Evolutionary conservation across 1,139 yeast genomes (phyloP), one percentile per base, ranked within the genome.

Genomic region (Taphrina pruni): DNA sequence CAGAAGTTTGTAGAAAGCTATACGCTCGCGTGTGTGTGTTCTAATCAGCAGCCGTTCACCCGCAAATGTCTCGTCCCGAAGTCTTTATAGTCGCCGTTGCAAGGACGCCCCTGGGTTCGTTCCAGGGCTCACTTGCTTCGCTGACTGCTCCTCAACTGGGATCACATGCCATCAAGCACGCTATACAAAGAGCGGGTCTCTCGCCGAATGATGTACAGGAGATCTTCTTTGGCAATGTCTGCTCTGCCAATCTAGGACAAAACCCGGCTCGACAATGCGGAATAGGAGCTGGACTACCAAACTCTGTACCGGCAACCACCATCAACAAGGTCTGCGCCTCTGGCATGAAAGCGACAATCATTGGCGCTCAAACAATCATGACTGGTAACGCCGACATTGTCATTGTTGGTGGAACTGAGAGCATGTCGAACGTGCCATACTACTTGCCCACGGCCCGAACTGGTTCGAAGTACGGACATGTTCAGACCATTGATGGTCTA

Each of bases 251-350:
- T 77, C 87, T 91, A 70, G 99, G 99, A 73, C 99, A 94, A 81
- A 94, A 94, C 72, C 98, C 98, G 61, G 99, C 98, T 57, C 89
- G 98, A 81, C 99, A 94, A 82, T 98, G 94, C 70, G 97, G 97
- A 20, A 78, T 93, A 74, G 89, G 88, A 78, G 90, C 98, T 36
- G 98, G 98, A 32, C 83, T 94, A 69, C 85, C 91, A 64, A 86
- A 88, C 73, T 81, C 85, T 72, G 86, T 90, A 69, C 88, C 91
- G 65, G 96, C 97, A 71, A 86, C 97, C 70, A 89, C 97, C 69
- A 85, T 94, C 74, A 94, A 94, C 86, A 94, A 94, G 82, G 98
- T 94, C 70, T 94, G 99, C 83, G 97, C 99, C 56, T 89, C 97
- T 21, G 98, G 97, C 74, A 84, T 93, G 87, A 94, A 94, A 83